Conservation (phyloP, 2,329 filamentous ascomycete species). For the Penicillium fuscoglaucum region DNA sequence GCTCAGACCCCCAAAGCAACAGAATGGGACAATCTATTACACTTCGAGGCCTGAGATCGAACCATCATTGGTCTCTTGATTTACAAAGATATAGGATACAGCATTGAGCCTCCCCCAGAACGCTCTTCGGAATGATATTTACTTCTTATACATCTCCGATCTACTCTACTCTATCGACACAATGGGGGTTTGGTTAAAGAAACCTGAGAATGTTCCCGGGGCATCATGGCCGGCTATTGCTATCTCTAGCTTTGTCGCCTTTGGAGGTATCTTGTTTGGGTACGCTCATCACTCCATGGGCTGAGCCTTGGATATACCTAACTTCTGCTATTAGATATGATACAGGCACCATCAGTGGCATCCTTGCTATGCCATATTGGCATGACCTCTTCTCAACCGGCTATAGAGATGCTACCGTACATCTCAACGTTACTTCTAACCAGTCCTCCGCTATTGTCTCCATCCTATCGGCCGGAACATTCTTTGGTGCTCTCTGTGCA, state of each 20-base stretch:
- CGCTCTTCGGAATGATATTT: background rate
- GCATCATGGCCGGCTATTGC: background rate
- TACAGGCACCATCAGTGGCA: background rate
- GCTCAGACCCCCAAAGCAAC: background rate
- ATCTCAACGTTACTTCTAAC: constrained; percentile 40
- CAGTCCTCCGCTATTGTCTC: constrained; percentile 27
- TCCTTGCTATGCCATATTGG: background rate
- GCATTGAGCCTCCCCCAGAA: background rate
- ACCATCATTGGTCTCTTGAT: background rate
- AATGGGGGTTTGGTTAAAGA: background rate
- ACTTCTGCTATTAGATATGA: background rate
- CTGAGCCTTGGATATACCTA: background rate
- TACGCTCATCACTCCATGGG: background rate
- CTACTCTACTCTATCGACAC: background rate
- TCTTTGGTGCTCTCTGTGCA: constrained; percentile 57
- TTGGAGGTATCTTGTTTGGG: constrained; percentile 2
- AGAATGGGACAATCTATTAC: background rate
- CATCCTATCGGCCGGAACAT: constrained; percentile 66
- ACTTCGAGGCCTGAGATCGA: background rate
- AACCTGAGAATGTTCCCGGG: background rate
- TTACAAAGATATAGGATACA: background rate
- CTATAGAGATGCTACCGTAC: background rate
- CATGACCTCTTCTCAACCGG: background rate
- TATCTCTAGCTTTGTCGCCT: background rate
- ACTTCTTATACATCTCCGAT: background rate